These are phyloP conservation scores for Cylindrotheca fusiformis DNA, from an alignment of 108 stramenopile species.

Conservation along the genomic window DNA sequence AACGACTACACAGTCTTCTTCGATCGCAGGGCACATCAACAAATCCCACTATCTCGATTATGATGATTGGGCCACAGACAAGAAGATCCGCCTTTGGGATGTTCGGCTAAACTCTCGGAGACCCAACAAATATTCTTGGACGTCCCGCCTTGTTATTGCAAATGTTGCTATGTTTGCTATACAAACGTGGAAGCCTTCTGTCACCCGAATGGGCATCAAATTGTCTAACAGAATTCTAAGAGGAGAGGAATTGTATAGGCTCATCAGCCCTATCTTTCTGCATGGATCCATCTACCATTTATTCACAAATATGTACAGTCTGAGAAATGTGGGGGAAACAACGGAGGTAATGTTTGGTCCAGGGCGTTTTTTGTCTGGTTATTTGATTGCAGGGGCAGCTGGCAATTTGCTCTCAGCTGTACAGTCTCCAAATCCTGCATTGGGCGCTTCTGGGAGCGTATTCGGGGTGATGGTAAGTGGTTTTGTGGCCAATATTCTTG, in stretches of 20 bases:
- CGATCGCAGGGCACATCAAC: too few species aligned
- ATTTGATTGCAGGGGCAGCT: slow-evolving; percentile 63
- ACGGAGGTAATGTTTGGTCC: slow-evolving; percentile 61
- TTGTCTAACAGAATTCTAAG: slow-evolving; percentile 56
- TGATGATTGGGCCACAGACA: slow-evolving; percentile 25
- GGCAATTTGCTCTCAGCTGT: slow-evolving; percentile 68
- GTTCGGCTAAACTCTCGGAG: background rate
- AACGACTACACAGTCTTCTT: background rate
- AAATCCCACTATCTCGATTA: slow-evolving; percentile 23
- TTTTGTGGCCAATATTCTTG: too few species aligned
- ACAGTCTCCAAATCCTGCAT: slow-evolving; percentile 69
- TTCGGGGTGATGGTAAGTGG: slow-evolving; percentile 64
- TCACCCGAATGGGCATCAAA: slow-evolving; percentile 69
- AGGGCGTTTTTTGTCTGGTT: slow-evolving; percentile 56
- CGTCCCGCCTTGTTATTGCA: slow-evolving; percentile 24
- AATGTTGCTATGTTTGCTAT: slow-evolving; percentile 56
- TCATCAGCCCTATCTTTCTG: slow-evolving; percentile 75
- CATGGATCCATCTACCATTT: slow-evolving; percentile 73
- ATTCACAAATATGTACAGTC: slow-evolving; percentile 63
- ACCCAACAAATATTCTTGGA: slow-evolving; percentile 30
- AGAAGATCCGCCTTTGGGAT: slow-evolving; percentile 23
- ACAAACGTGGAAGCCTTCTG: slow-evolving; percentile 49
- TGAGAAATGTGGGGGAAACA: slow-evolving; percentile 55
- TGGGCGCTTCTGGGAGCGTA: slow-evolving; percentile 82
- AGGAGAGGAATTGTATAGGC: slow-evolving; percentile 69